Base-by-base conservation (phyloP, 306 rosid genomes). In the Citrullus amarus region DNA sequence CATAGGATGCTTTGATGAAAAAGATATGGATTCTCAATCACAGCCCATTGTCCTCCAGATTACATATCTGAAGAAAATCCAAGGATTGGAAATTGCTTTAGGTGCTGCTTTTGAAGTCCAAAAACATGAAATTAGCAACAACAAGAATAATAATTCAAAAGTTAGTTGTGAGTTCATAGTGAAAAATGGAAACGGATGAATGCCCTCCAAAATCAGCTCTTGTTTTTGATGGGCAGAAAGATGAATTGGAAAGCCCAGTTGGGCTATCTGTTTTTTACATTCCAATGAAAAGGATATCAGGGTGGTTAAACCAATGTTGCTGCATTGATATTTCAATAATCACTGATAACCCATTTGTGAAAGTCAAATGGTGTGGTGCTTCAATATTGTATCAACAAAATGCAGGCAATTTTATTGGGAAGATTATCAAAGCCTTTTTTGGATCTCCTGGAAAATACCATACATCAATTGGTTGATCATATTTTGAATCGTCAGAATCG, bases 1-100 rank as follows among this genome's bases (percentile, higher is more conserved):
- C 62, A 53, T 75, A 54, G 50, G 4, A 55, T 75, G 65, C n/a
- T 75, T 75, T 55, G 78, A 75, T 20, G 34, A 75, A 2, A 54
- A 30, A 38, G 10, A 11, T 43, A 9, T 41, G 82, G 60, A 43
- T 55, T 60, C 32, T 79, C 80, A 9, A 20, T 79, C 39, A 55
- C 25, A 65, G 41, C 75, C 56, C 38, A 8, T 3, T 54, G 62
- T 0, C 58, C 78, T 32, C 55, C 34, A 22, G 65, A 71, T 15
- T 32, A 62, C 0, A 68, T 61, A 30, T 10, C 39, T 39, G 38
- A 63, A 6, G 59, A 46, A 17, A 72, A 72, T 8, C 6, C 10
- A 71, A 78, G 85, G 80, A 79, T 63, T 13, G 82, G 82, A 30
- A 30, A 62, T 82, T 18, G 82, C 77, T 41, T 0, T 82, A 9